A percentile compares a stretch with the other conserved stretches of the same genome.
phyloP scores from a whole-genome alignment of 768 basidiomycete species.

The Mrakia gelida region DNA sequence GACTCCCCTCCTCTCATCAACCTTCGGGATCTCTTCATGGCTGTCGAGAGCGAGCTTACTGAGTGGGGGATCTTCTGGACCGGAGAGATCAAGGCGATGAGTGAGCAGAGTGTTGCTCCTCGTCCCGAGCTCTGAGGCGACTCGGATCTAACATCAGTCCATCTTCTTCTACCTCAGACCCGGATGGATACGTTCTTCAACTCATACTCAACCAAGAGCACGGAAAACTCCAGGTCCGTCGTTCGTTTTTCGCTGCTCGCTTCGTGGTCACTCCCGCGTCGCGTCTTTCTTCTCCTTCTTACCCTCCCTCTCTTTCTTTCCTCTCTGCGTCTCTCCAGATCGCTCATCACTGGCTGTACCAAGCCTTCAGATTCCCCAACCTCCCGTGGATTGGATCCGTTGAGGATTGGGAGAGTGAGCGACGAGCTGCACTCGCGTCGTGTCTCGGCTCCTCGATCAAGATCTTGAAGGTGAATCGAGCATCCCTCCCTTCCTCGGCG shows the following conservation, averaged over 20 bases:
- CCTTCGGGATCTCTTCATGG: not conserved
- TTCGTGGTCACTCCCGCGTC: no score
- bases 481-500: no score
- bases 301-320: no score
- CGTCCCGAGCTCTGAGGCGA: no score
- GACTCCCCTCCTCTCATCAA: not conserved
- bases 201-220: slow-evolving; percentile 4
- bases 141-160: no score
- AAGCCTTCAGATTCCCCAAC: slow-evolving; percentile 10
- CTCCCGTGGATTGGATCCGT: not conserved
- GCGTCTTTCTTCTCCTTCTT: no score
- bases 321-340: no score
- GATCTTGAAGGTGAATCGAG: not conserved
- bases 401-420: slow-evolving; percentile 17
- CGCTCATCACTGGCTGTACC: slow-evolving; percentile 24
- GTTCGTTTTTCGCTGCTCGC: no score
- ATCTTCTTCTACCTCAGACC: not conserved
- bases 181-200: not conserved
- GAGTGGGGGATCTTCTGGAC: slow-evolving; percentile 5
- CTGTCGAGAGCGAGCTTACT: not conserved
- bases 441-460: not conserved
- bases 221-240: not conserved
- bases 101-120: not conserved
- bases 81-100: not conserved
- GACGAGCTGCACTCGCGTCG: not conserved